Conservation (phyloP, 352 stramenopile genomes). For the Pythium diclinum region DNA sequence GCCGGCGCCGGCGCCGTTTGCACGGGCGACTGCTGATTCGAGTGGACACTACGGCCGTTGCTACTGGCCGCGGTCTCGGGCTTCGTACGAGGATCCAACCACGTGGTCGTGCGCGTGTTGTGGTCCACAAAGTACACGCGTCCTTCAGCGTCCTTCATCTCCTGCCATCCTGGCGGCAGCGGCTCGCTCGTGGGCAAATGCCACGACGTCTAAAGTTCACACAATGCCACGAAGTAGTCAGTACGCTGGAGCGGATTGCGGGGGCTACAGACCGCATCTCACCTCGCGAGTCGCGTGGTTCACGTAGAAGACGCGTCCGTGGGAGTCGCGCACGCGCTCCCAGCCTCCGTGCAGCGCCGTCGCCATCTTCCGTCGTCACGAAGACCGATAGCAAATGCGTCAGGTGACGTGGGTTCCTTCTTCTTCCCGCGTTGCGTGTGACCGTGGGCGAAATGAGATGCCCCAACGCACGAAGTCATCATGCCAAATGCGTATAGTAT, state of each 20-base stretch:
- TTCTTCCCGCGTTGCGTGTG: background rate
- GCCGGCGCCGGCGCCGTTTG: background rate
- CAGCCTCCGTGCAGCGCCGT: slow-evolving; percentile 37
- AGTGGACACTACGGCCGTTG: background rate
- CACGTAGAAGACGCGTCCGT: slow-evolving; percentile 84
- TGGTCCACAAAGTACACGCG: slow-evolving; percentile 85
- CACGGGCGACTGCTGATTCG: background rate
- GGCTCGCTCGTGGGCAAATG: slow-evolving; percentile 62
- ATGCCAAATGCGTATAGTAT: background rate
- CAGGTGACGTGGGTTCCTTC: background rate
- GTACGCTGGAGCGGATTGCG: background rate
- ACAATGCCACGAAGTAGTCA: background rate
- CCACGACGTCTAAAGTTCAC: slow-evolving; percentile 66
- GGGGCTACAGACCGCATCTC: slow-evolving; percentile 6
- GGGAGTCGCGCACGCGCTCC: slow-evolving; percentile 79
- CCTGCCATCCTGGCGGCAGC: slow-evolving; percentile 73
- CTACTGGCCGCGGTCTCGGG: background rate
- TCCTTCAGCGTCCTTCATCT: slow-evolving; percentile 68
- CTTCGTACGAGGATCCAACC: slow-evolving; percentile 71
- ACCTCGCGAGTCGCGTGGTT: slow-evolving; percentile 82
- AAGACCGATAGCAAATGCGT: background rate
- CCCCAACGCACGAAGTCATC: background rate
- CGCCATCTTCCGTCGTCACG: slow-evolving; percentile 13
- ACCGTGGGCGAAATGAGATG: background rate
- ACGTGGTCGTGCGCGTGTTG: slow-evolving; percentile 69